A percentile compares a stretch with the other conserved stretches of the same genome.
phyloP scores from a whole-genome alignment of 2,329 filamentous ascomycete species.

The Dichotomopilus funicola region DNA sequence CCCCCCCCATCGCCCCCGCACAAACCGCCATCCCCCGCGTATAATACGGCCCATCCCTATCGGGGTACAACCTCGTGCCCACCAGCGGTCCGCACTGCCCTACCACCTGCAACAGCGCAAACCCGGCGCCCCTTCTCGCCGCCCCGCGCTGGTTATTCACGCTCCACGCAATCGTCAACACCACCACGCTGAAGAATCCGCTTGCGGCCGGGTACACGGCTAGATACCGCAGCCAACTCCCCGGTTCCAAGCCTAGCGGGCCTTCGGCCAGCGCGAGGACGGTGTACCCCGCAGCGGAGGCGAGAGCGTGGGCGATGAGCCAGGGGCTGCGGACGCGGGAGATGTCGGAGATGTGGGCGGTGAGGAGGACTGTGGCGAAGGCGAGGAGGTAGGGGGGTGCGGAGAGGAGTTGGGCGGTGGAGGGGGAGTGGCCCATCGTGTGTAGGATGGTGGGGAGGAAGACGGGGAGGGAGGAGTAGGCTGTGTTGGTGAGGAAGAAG shows the following conservation, averaged over 20 bases:
- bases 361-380: constrained; percentile 65
- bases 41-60: constrained; percentile 54
- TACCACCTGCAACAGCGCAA: constrained; percentile 73
- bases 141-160: constrained; percentile 75
- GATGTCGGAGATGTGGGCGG: constrained; percentile 66
- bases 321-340: constrained; percentile 55
- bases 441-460: constrained; percentile 77
- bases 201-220: constrained; percentile 71
- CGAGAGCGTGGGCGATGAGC: constrained; percentile 61
- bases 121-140: constrained; percentile 64
- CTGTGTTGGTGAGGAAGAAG: constrained; percentile 83
- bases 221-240: constrained; percentile 55
- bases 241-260: constrained; percentile 31
- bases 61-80: constrained; percentile 61
- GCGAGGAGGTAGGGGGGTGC: constrained; percentile 76
- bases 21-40: constrained; percentile 56
- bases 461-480: constrained; percentile 80
- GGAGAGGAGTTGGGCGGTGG: constrained; percentile 68
- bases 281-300: constrained; percentile 54
- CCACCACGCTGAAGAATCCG: constrained; percentile 80
- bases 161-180: constrained; percentile 79
- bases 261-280: constrained; percentile 57
- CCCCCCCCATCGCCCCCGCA: constrained; percentile 52
- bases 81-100: constrained; percentile 73
- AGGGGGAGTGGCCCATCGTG: constrained; percentile 64